Evolutionary conservation across 352 stramenopile genomes (phyloP).

Genomic region (Plasmopara viticola): DNA sequence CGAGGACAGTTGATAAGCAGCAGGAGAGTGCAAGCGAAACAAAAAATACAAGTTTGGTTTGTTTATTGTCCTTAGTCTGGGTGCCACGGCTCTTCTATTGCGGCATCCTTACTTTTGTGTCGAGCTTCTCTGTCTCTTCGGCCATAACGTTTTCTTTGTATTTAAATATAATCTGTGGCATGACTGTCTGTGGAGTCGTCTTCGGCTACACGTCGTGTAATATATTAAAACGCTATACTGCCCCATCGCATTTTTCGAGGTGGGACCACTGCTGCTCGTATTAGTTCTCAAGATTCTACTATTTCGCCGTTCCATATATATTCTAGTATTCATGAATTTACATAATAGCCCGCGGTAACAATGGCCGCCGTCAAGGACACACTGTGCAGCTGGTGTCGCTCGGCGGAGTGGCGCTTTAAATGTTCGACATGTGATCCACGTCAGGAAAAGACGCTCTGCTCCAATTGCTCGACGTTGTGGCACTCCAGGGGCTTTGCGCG

Average conservation of each 20-base stretch:
- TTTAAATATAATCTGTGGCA: too few species aligned
- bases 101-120: not conserved
- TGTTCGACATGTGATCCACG: slow-evolving; percentile 38
- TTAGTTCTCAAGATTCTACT: too few species aligned
- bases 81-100: slow-evolving; percentile 1
- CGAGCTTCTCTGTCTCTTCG: too few species aligned
- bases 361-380: not conserved
- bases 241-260: too few species aligned
- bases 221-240: too few species aligned
- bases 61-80: slow-evolving; percentile 12
- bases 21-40: slow-evolving; percentile 32
- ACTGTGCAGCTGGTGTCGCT: slow-evolving; percentile 33
- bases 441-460: slow-evolving; percentile 24
- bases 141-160: too few species aligned
- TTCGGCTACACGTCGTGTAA: too few species aligned
- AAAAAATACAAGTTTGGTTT: slow-evolving; percentile 28
- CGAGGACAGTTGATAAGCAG: slow-evolving; percentile 23
- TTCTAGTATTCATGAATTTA: too few species aligned
- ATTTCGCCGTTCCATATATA: too few species aligned
- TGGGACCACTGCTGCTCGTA: too few species aligned
- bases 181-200: too few species aligned
- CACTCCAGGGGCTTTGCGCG: slow-evolving; percentile 33
- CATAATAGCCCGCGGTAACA: not conserved
- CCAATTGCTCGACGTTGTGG: slow-evolving; percentile 26
- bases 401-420: slow-evolving; percentile 19